A percentile compares a stretch with the other conserved stretches of the same genome.
Conservation (phyloP, 2,329 filamentous ascomycete genomes). For the Aspergillus sp. region DNA sequence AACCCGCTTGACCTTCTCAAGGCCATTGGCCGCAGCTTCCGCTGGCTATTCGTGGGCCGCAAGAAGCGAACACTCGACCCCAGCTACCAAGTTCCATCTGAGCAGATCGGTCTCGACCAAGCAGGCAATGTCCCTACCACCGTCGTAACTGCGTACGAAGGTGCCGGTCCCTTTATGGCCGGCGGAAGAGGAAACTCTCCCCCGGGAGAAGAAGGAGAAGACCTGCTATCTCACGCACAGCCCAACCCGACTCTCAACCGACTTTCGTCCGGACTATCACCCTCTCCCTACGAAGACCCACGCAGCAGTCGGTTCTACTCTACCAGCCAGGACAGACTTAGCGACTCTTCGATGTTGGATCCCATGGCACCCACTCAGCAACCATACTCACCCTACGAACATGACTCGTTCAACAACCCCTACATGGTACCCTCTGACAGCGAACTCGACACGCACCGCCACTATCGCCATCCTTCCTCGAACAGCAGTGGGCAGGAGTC, state of each 20-base stretch:
- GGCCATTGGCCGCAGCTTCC: constrained; percentile 66
- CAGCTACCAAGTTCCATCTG: constrained; percentile 29
- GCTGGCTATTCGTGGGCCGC: constrained; percentile 73
- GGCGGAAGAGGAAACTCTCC: constrained; percentile 12
- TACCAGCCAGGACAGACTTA: constrained; percentile 3
- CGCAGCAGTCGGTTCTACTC: constrained; percentile 9
- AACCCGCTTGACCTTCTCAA: constrained; percentile 81
- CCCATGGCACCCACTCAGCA: constrained; percentile 8
- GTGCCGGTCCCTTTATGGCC: constrained; percentile 16
- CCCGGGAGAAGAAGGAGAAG: constrained; percentile 31
- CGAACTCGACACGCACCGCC: constrained; percentile 11
- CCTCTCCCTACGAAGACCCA: constrained; percentile 13
- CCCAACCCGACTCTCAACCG: constrained; percentile 19
- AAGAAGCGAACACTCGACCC: constrained; percentile 41
- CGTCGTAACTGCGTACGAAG: constrained; percentile 22
- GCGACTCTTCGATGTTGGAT: constrained; percentile 9
- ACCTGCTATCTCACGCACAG: constrained; percentile 35
- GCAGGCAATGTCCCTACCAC: constrained; percentile 7
- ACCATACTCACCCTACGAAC: constrained; percentile 14
- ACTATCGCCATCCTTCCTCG: constrained; percentile 9
- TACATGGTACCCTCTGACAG: constrained; percentile 13
- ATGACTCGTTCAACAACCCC: constrained; percentile 8
- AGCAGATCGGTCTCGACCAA: constrained; percentile 24
- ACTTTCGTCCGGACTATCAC: constrained; percentile 5
- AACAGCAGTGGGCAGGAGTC: constrained; percentile 9